Percentiles rank a stretch among this genome's conserved stretches.
Evolutionary conservation across 768 basidiomycete genomes (phyloP).

Genomic region (Calocybe gangraenosa): DNA sequence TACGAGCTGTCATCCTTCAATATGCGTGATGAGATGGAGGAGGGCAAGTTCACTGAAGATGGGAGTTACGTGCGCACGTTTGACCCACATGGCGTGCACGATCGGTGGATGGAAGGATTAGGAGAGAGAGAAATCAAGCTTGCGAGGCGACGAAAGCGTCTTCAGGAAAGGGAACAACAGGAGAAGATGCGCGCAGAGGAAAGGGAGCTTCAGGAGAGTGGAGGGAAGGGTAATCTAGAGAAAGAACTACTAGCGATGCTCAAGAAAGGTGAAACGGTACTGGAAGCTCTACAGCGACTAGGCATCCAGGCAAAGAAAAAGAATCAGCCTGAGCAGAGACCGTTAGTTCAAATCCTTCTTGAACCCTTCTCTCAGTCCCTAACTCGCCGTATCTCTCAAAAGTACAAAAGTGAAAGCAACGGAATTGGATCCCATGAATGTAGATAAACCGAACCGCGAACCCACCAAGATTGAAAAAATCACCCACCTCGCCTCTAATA

Average conservation of each 20-base stretch:
- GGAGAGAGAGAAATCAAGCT: constrained; percentile 83
- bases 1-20: constrained; percentile 94
- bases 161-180: constrained; percentile 68
- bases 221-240: constrained; percentile 61
- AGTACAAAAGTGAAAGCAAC: constrained; percentile 27
- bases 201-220: constrained; percentile 62
- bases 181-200: constrained; percentile 72
- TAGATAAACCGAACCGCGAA: constrained; percentile 39
- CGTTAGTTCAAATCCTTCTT: background rate
- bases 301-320: constrained; percentile 64
- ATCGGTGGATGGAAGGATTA: constrained; percentile 92
- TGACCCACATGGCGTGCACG: constrained; percentile 90
- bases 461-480: constrained; percentile 68
- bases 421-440: constrained; percentile 35
- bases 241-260: constrained; percentile 68
- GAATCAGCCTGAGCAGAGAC: background rate
- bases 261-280: constrained; percentile 86
- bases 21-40: constrained; percentile 98
- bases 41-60: constrained; percentile 95
- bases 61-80: constrained; percentile 82
- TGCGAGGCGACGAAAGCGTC: constrained; percentile 71
- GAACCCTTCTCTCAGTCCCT: background rate
- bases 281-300: constrained; percentile 84
- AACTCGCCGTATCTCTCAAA: constrained; percentile 1
- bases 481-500: constrained; percentile 82